Evolutionary conservation across 192 early-diverging fungal species (phyloP), one percentile per base, ranked within the genome.

Genomic region (Spizellomyces punctatus): DNA sequence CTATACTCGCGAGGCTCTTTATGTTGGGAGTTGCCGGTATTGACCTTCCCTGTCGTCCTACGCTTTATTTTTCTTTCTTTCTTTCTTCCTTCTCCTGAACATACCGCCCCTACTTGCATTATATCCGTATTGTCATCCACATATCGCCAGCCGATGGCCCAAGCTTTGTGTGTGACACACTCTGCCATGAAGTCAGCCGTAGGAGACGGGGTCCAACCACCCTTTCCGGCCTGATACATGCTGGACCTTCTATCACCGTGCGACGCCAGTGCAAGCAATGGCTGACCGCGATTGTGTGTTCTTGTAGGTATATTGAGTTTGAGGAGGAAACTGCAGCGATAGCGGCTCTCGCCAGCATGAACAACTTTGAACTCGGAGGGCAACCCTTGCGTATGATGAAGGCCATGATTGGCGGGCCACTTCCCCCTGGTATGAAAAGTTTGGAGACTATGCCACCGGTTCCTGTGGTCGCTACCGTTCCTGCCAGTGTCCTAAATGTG

Each of bases 251-350:
- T 36, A 36, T 36, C 27, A 36, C 27, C 27, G 27, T 36, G 27
- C 27, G 27, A 3, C 27, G 27, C 27, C 27, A 36, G 27, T 36
- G 27, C 27, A 36, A 36, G 27, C 27, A 36, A 36, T 36, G 27
- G 27, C 27, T 36, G 27, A 36, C 27, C 27, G 27, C 3, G 27
- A 36, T 36, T 36, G 27, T 41, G 22, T 22, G 61, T 67, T 72
- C n/a, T 42, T 42, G 46, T 80, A 91, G 89, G 16, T 95, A 90
- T 64, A 88, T 95, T 58, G 89, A 95, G 81, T 96, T 92, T 82
- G 87, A 82, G 21, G 79, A 85, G 5, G 77, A 76, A 46, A 27
- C 27, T 16, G 52, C 70, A 10, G 90, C 93, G 6, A 81, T 81
- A 55, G 84, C 85, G 50, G 86, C 92, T 1, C 91, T 96, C 88